phyloP scores from a whole-genome alignment of 1,284 basidiomycete species.

The Cryptococcus sp. region DNA sequence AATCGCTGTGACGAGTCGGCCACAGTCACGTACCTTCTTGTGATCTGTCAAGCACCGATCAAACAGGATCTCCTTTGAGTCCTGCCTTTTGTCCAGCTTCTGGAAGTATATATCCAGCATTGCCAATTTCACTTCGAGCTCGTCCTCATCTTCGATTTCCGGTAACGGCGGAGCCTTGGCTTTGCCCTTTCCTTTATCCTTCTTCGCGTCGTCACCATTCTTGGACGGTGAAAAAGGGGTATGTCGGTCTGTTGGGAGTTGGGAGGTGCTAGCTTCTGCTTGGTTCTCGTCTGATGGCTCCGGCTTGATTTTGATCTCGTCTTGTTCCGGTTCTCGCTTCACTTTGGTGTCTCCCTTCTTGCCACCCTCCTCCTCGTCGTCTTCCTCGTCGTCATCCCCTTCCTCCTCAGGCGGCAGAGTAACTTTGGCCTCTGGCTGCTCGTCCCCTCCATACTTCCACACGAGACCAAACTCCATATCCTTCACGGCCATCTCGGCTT shows the following conservation, averaged over 20 bases:
- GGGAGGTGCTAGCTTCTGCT: constrained; percentile 4
- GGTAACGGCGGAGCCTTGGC: constrained; percentile 65
- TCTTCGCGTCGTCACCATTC: constrained; percentile 31
- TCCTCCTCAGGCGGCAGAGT: constrained; percentile 36
- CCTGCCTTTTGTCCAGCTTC: constrained; percentile 82
- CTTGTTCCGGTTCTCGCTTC: constrained; percentile 31
- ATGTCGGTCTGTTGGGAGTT: constrained; percentile 7
- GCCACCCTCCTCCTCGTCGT: constrained; percentile 32
- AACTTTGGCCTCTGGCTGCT: constrained; percentile 62
- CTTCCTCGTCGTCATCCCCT: constrained; percentile 40
- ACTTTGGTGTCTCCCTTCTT: constrained; percentile 26
- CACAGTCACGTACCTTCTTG: constrained; percentile 70
- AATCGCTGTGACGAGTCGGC: neutral
- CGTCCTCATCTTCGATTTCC: constrained; percentile 76
- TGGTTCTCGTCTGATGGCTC: constrained; percentile 27
- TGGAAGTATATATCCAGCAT: constrained; percentile 91
- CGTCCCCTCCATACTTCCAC: constrained; percentile 79
- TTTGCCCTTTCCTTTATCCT: constrained; percentile 65
- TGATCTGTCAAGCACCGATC: constrained; percentile 90
- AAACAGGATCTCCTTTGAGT: constrained; percentile 89
- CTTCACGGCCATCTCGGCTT: constrained; percentile 93
- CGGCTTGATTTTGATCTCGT: constrained; percentile 22
- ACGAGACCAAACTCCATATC: constrained; percentile 94
- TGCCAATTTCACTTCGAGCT: constrained; percentile 86
- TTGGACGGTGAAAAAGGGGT: constrained; percentile 13